Evolutionary conservation across 208 protist species (phyloP), one percentile per base, ranked within the genome.

Genomic region (Trypanosoma boissoni): DNA sequence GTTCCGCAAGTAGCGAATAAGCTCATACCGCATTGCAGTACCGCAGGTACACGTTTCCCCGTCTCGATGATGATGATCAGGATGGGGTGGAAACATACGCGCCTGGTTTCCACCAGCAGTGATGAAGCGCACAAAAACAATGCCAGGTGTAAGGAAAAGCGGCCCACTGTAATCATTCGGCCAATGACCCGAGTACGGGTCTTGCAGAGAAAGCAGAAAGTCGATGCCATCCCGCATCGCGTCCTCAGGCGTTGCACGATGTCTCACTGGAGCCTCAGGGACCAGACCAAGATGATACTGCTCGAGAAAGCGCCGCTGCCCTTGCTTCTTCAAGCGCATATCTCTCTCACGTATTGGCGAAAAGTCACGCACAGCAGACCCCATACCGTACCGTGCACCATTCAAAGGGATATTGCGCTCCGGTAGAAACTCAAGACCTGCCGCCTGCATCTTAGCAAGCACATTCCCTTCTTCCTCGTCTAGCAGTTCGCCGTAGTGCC

Each of bases 151-250:
- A 24, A 98, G 86, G 74, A 98, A 98, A 62, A 97, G 73, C 36
- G 95, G 96, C 21, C 97, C 97, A 57, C 96, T 97, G 82, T 99
- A 99, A 68, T 98, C 96, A 74, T 96, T 96, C 21, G 97, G 88
- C 96, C 96, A 99, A 80, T 99, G 97, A 8, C 97, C 97, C n/a
- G 92, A 95, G 61, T 84, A 88, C n/a, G 88, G 85, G 57, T 92
- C 80, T 54, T 96, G 91, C 56, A 96, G 73, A 28, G 58, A 51
- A 20, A 91, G 32, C 3, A 94, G 57, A 59, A 94, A 96, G 29
- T 76, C 60, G 7, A 80, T 60, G 10, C 86, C 89, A 53, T 80
- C 85, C 21, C 77, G 62, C 74, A 92, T 70, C 24, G 80, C 77
- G 20, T 74, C 68, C 55, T 76, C 70, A 1, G 51, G 8, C n/a